Percentiles rank a stretch among this genome's conserved stretches.
Evolutionary conservation across 768 basidiomycete genomes (phyloP).

Genomic region (Panus rudis): DNA sequence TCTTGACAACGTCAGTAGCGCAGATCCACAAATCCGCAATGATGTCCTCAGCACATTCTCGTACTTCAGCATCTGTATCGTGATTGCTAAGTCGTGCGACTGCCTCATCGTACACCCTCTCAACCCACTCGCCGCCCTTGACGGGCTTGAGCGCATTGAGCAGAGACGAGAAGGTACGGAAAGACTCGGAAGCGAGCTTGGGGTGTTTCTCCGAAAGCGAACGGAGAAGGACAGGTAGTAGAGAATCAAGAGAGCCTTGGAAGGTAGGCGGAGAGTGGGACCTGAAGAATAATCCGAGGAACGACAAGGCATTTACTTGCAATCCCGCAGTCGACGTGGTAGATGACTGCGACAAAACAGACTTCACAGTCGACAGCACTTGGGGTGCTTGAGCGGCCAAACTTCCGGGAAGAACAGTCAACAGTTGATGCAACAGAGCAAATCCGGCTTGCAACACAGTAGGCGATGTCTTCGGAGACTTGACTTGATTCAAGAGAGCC

Average conservation of each 20-base stretch:
- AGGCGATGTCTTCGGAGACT: slow-evolving; percentile 69
- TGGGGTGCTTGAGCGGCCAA: slow-evolving; percentile 60
- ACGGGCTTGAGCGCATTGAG: slow-evolving; percentile 70
- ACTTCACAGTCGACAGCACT: slow-evolving; percentile 58
- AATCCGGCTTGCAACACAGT: slow-evolving; percentile 84
- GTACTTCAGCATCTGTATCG: slow-evolving; percentile 90
- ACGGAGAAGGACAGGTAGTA: slow-evolving; percentile 71
- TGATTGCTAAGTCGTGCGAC: slow-evolving; percentile 61
- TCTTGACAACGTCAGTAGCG: slow-evolving; percentile 64
- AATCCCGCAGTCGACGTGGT: slow-evolving; percentile 75
- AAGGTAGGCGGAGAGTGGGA: slow-evolving; percentile 60
- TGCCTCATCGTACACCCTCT: slow-evolving; percentile 70
- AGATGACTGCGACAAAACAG: slow-evolving; percentile 57
- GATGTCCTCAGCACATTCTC: slow-evolving; percentile 72
- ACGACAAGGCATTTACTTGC: slow-evolving; percentile 78
- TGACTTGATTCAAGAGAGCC: slow-evolving; percentile 79
- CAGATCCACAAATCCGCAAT: slow-evolving; percentile 85
- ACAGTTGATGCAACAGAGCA: slow-evolving; percentile 63
- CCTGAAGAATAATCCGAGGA: slow-evolving; percentile 79
- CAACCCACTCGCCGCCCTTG: slow-evolving; percentile 57
- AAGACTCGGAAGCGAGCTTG: slow-evolving; percentile 80
- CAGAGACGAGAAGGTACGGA: slow-evolving; percentile 80
- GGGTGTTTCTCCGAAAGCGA: slow-evolving; percentile 80
- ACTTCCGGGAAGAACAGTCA: slow-evolving; percentile 78
- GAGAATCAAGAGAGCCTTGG: slow-evolving; percentile 46